Base-by-base conservation (phyloP, 2,329 filamentous ascomycete species). In the Pezicula rhizophila region DNA sequence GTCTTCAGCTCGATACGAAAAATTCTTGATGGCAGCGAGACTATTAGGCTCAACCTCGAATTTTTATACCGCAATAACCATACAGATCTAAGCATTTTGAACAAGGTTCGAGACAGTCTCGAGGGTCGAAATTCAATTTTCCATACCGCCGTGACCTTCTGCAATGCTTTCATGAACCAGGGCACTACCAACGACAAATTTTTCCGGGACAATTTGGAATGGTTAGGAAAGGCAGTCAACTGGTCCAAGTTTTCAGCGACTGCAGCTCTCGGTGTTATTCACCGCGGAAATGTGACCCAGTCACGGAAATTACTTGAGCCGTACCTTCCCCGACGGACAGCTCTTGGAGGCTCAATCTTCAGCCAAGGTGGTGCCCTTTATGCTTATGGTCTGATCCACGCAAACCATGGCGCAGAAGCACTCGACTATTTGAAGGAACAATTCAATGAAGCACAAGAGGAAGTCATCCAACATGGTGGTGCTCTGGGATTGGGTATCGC, bases 191-290 rank as follows among this genome's bases (percentile, higher is more conserved):
- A 96, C 61, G 93, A 99, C 71, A 95, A 92, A 63, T 99, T 99
- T 73, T 97, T 99, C 81, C 82, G 95, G 7, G 90, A 97, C 64
- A 99, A 99, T 65, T 72, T 99, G 20, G 93, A 99, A 57, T 99
- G 93, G 93, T 73, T 99, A 3, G 91, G 92, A 52, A 99, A 97
- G 74, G 93, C 93, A 23, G 90, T 97, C 42, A 99, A 99, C 73
- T 99, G 93, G 93, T 96, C 91, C 52, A 99, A 99, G 67, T 99
- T 99, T 67, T 96, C 93, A 1, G 93, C 93, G 12, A 99, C 93
- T 4, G 93, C 93, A 49, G 93, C 93, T 7, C 76, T 99, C 5
- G 93, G 93, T 67, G 93, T 97, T 45, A 96, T 99, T 54, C 93
- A 99, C 68, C 86, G 90, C 41, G 93, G 93, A 48, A 99, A 99